These are phyloP conservation scores for Phytophthora palmivora DNA, from an alignment of 352 stramenopile genomes.

Conservation along the genomic window DNA sequence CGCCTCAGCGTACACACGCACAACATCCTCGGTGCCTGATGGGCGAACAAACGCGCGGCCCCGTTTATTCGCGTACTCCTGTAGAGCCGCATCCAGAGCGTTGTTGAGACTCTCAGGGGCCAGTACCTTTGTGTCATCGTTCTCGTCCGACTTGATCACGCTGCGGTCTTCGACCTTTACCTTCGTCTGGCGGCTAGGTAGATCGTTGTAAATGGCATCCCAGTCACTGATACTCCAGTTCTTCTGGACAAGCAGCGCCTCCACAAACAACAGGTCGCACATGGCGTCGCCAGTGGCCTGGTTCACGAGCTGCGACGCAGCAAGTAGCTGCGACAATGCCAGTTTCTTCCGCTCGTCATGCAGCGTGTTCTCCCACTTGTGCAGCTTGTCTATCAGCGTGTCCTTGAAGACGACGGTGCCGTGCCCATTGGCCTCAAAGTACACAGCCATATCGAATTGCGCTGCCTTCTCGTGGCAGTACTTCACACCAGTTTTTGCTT, in stretches of 20 bases:
- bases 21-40: slow-evolving; percentile 98
- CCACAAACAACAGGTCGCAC: slow-evolving; percentile 96
- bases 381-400: slow-evolving; percentile 83
- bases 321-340: slow-evolving; percentile 84
- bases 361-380: slow-evolving; percentile 79
- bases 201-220: slow-evolving; percentile 95
- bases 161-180: slow-evolving; percentile 78
- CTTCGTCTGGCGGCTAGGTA: slow-evolving; percentile 93
- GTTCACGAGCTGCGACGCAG: slow-evolving; percentile 94
- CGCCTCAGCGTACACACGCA: slow-evolving; percentile 98
- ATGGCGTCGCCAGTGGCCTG: slow-evolving; percentile 98
- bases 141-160: slow-evolving; percentile 64
- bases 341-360: slow-evolving; percentile 84
- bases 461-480: slow-evolving; percentile 96
- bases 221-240: slow-evolving; percentile 93
- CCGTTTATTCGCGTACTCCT: slow-evolving; percentile 67
- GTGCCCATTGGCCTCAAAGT: slow-evolving; percentile 99
- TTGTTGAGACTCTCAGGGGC: slow-evolving; percentile 63
- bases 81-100: slow-evolving; percentile 58
- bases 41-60: slow-evolving; percentile 94
- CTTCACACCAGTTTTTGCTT: slow-evolving; percentile 99
- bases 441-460: slow-evolving; percentile 98
- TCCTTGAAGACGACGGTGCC: slow-evolving; percentile 98
- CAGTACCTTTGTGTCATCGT: slow-evolving; percentile 77
- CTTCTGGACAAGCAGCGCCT: slow-evolving; percentile 93